These are phyloP conservation scores for Myxozyma vanderwaltii DNA, from an alignment of 805 yeast species.

Conservation along the genomic window DNA sequence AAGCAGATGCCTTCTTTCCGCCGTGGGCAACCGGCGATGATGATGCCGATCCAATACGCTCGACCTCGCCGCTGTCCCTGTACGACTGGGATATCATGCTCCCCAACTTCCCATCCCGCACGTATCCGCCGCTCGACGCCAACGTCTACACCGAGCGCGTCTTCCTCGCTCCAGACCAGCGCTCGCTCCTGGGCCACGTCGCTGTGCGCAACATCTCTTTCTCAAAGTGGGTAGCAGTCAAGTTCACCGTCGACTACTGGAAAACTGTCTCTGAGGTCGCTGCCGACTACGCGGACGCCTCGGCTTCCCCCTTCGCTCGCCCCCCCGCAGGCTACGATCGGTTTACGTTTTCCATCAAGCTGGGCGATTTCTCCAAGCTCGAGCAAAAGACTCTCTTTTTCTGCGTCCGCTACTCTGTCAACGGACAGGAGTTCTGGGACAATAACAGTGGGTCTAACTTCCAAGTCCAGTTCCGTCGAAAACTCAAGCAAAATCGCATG, in stretches of 20 bases:
- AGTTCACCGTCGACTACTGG: slow-evolving; percentile 84
- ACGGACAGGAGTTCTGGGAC: slow-evolving; percentile 70
- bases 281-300: slow-evolving; percentile 55
- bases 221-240: slow-evolving; percentile 64
- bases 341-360: slow-evolving; percentile 62
- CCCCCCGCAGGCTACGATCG: slow-evolving; percentile 53
- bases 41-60: slow-evolving; percentile 1
- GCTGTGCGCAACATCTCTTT: slow-evolving; percentile 76
- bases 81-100: slow-evolving; percentile 41
- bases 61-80: slow-evolving; percentile 27
- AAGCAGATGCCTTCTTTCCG: slow-evolving; percentile 40
- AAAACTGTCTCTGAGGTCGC: slow-evolving; percentile 67
- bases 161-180: slow-evolving; percentile 59
- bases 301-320: slow-evolving; percentile 35
- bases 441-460: slow-evolving; percentile 67
- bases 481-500: background rate
- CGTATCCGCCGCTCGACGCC: background rate
- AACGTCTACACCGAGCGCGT: slow-evolving; percentile 66
- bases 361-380: slow-evolving; percentile 41
- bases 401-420: slow-evolving; percentile 59
- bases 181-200: slow-evolving; percentile 66
- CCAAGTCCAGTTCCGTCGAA: slow-evolving; percentile 48
- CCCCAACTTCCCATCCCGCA: slow-evolving; percentile 40
- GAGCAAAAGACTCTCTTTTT: slow-evolving; percentile 46
- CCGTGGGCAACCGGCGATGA: slow-evolving; percentile 16